Base-by-base conservation (phyloP, 768 basidiomycete species). In the Lactarius psammicola region DNA sequence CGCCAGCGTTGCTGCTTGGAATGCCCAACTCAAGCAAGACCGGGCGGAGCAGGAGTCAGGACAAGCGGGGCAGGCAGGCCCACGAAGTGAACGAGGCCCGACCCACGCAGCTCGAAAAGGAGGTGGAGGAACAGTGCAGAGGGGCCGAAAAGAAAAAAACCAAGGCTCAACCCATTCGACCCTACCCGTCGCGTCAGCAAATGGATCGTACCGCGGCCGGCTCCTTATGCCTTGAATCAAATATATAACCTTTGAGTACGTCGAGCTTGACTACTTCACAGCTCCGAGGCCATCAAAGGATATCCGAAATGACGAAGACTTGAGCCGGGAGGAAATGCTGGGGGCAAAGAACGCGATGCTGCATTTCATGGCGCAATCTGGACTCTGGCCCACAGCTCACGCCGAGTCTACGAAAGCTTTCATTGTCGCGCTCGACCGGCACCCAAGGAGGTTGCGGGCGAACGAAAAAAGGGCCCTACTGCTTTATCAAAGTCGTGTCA, bases 261-360 rank as follows among this genome's bases (percentile, higher is more conserved):
- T 49, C 23, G 13, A 49, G 46, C 46, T 49, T 49, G 46, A 49
- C 46, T 49, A 49, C 23, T 49, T 49, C 46, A 49, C 46, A 49
- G n/a, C 11, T 26, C 11, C 2, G 46, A 49, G 46, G 8, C 23
- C 46, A 23, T 49, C 46, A 15, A 26, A 49, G 4, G 26, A 49
- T 23, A 49, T 49, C 23, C 46, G 42, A 44, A 44, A 44, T 3
- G 42, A 44, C 42, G 42, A 44, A 44, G 42, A 44, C 20, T 44
- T 44, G 42, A 44, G 42, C 18, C 9, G 42, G 42, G 18, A 8
- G 8, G 42, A 44, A 44, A 44, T 44, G 42, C 42, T 44, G 8
- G 42, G 0, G 3, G 42, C 42, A 20, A 44, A 44, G 42, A 20
- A 3, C 4, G 3, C 0, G 20, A n/a, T 44, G 42, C 42, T 44